Evolutionary conservation across 116 monocot genomes (phyloP).

Genomic region (Posidonia oceanica): DNA sequence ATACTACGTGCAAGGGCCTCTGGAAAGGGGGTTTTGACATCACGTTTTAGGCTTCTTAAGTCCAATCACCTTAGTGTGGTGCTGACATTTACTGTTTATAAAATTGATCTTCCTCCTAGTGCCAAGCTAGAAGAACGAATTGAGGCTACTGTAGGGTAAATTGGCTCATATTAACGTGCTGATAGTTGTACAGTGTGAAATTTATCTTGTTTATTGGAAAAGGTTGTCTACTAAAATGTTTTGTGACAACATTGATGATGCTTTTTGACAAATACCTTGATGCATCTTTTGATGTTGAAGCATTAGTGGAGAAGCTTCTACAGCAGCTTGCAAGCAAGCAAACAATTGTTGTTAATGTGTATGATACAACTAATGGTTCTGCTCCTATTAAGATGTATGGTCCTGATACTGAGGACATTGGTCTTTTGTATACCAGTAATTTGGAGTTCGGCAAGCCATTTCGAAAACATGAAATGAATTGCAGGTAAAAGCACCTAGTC

Average conservation of each 20-base stretch:
- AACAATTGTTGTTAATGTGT: no score
- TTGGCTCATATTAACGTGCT: background rate
- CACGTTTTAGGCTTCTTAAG: slow-evolving; percentile 83
- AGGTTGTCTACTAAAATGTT: slow-evolving; percentile 78
- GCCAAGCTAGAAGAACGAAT: slow-evolving; percentile 53
- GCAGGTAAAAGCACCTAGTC: no score
- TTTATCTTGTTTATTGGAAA: background rate
- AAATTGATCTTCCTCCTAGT: slow-evolving; percentile 37
- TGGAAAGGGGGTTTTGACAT: slow-evolving; percentile 78
- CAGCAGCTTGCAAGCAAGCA: no score
- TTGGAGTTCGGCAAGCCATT: slow-evolving; percentile 81
- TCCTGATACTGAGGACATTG: no score
- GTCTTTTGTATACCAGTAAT: no score
- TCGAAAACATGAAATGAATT: slow-evolving; percentile 76
- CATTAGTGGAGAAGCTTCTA: no score
- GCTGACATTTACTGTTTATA: slow-evolving; percentile 79
- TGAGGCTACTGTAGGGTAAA: slow-evolving; percentile 66
- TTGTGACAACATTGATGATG: no score
- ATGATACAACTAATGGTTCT: no score
- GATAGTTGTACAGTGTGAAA: background rate
- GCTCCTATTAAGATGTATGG: no score
- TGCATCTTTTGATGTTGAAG: no score
- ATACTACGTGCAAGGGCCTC: slow-evolving; percentile 68
- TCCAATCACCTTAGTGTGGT: slow-evolving; percentile 89
- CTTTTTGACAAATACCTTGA: no score